These are phyloP conservation scores for Acrocalymma vagum DNA, from an alignment of 2,329 filamentous ascomycete species.

Conservation along the genomic window DNA sequence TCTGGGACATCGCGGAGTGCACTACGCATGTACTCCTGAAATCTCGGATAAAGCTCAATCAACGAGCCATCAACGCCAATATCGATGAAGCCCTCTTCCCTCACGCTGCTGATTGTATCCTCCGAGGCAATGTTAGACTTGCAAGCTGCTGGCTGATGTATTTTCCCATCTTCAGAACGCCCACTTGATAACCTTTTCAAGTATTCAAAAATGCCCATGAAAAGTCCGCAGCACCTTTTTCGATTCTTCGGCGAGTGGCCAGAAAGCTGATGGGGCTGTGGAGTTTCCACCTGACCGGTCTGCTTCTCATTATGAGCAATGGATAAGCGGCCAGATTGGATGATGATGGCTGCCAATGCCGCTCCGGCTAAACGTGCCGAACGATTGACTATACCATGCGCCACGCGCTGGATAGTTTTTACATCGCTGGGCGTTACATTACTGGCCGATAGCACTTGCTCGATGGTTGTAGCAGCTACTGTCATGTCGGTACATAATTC, in stretches of 20 bases:
- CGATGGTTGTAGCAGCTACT: conserved; percentile 78
- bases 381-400: conserved; percentile 82
- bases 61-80: conserved; percentile 91
- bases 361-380: conserved; percentile 89
- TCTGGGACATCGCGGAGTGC: conserved; percentile 76
- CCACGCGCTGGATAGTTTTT: conserved; percentile 80
- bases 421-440: conserved; percentile 80
- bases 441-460: conserved; percentile 75
- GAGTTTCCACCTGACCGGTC: too few relatives aligned
- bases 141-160: too few relatives aligned
- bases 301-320: too few relatives aligned
- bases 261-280: too few relatives aligned
- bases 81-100: conserved; percentile 72
- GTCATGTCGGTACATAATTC: too few relatives aligned
- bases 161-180: too few relatives aligned
- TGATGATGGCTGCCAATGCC: conserved; percentile 79
- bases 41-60: conserved; percentile 91
- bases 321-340: conserved; percentile 79
- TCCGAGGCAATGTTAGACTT: too few relatives aligned
- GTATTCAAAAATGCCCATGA: too few relatives aligned
- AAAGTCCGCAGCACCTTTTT: too few relatives aligned
- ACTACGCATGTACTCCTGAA: conserved; percentile 84
- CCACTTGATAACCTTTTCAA: too few relatives aligned
- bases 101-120: conserved; percentile 47
- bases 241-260: too few relatives aligned